Evolutionary conservation across 1,139 yeast species (phyloP).

Genomic region (Lodderomyces margitis): DNA sequence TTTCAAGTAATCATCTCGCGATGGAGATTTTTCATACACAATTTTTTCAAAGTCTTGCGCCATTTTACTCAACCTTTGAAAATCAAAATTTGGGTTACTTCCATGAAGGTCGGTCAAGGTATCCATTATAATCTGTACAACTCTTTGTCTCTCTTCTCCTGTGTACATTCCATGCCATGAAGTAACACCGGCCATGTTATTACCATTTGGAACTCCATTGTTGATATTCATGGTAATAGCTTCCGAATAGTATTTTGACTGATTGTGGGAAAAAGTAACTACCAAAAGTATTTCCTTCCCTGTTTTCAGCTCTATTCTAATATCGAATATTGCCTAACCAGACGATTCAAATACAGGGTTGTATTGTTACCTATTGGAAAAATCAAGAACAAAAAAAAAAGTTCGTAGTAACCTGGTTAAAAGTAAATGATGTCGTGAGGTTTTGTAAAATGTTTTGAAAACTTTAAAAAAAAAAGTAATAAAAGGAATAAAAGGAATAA

Average conservation of each 20-base stretch:
- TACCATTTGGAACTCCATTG: conserved; percentile 6
- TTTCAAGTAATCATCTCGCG: conserved; percentile 41
- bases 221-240: conserved; percentile 10
- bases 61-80: conserved; percentile 39
- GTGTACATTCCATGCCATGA: conserved; percentile 44
- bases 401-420: not conserved
- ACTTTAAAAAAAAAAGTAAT: not conserved
- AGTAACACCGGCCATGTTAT: conserved; percentile 11
- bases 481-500: not conserved
- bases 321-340: not conserved
- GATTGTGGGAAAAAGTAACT: not conserved
- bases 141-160: conserved; percentile 42
- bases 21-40: conserved; percentile 38
- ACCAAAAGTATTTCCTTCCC: not conserved
- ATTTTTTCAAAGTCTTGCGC: conserved; percentile 47
- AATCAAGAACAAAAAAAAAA: not conserved
- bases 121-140: conserved; percentile 38
- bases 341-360: not conserved
- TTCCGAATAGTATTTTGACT: no score
- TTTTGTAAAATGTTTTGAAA: not conserved
- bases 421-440: conserved; percentile 2
- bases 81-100: conserved; percentile 32
- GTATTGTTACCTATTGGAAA: no score
- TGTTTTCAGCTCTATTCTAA: not conserved
- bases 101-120: conserved; percentile 42